Base-by-base conservation (phyloP, 176 grass and related monocot genomes). In the Rhipidocladum racemiflorum region DNA sequence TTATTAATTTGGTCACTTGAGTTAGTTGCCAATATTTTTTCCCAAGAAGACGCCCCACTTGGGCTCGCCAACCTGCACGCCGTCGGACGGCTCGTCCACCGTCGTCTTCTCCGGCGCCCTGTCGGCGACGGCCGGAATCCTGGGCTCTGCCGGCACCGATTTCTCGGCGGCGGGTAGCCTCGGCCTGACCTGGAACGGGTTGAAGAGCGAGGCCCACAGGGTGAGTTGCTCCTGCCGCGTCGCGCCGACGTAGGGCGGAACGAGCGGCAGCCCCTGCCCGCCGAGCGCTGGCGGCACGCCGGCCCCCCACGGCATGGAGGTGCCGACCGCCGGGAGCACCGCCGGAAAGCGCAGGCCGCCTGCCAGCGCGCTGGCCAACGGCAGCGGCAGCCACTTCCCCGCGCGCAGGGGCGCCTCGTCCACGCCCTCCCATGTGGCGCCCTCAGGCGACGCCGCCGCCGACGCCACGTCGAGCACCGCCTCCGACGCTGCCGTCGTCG, bases 141-240 rank as follows among this genome's bases (percentile, higher is more conserved):
- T 74, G 0, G 65, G 72, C 28, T 85, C 72, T 27, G 43, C 12
- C 21, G 42, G 79, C 73, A 49, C 49, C 27, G 72, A 30, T 28
- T 64, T 48, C n/a, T 49, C 35, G 27, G 74, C 18, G 21, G 9
- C 6, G 7, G 85, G 88, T 14, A 73, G 74, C 68, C 86, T 45
- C 38, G 86, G 81, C 81, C 66, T 60, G 63, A 85, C 56, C 60
- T 61, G 79, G 46, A 86, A 38, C 74, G 84, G 88, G 79, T 90
- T 86, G 88, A 90, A 83, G 67, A 90, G 88, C 40, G 83, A 86
- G 30, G 84, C 84, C 88, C 88, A 90, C 67, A 90, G 48, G 84
- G 67, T 90, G 32, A 90, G 40, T 60, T 86, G 79, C 60, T 90
- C 88, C 84, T 90, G 84, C 50, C 88, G 40, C 30, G 84, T 86